Evolutionary conservation across 805 yeast genomes (phyloP), one percentile per base, ranked within the genome.

Genomic region (Saccharomyces jurei): DNA sequence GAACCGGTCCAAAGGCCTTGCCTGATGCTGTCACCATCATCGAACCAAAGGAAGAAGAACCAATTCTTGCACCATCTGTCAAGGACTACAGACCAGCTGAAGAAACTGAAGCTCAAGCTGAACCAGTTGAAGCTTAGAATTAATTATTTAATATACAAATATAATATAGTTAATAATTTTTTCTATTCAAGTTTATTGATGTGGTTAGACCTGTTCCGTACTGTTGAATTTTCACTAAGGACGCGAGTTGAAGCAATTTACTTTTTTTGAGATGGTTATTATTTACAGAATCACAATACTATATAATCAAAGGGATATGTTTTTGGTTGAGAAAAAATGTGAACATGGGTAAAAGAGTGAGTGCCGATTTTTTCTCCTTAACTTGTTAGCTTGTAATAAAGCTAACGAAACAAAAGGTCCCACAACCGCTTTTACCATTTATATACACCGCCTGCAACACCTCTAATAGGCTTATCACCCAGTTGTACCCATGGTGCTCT

Each of bases 21-120:
- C 97, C 97, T 76, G 97, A 91, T 79, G 89, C 86, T 77, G 97
- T 91, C 77, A 81, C 83, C 77, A 86, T 91, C 72, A 76, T 82
- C 70, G 96, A 89, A 77, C 96, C 96, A 78, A 91, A 91, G 87
- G 97, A 90, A 72, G 97, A 91, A 74, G 89, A 83, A 75, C 78
- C 75, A 63, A 77, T 86, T 70, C 79, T 82, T 67, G 89, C 84
- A 72, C 96, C 96, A 74, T 76, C 82, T 66, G 96, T 88, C 74
- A 85, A 82, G 76, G 82, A 82, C 75, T 86, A 87, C 89, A 71
- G 72, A 70, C 71, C 72, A 62, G 71, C 69, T 63, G 74, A 71
- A 54, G 56, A 50, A 46, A 59, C 57, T 53, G 65, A 59, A 54
- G 65, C 59, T 53, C 61, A 61, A 53, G 65, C 62, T 41, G 61